Evolutionary conservation across 2,329 filamentous ascomycete genomes (phyloP), one percentile per base, ranked within the genome.

Genomic region (Ceratocystis harringtonii): DNA sequence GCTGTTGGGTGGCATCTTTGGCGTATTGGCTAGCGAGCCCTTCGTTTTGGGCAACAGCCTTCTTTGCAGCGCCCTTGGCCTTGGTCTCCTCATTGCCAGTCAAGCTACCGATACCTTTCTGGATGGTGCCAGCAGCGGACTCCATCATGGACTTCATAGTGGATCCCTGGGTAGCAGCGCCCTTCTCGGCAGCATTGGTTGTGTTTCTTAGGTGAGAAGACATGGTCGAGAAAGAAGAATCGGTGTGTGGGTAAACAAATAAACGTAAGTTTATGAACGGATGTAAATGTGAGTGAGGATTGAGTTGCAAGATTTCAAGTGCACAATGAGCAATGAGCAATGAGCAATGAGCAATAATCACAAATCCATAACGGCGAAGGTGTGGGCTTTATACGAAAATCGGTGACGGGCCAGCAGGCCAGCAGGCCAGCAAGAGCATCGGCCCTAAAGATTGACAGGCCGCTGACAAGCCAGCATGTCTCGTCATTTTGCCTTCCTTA

Each of bases 141-240:
- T 92, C 87, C 70, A 89, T 73, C 77, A 86, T 86, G 66, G 89
- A 88, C 80, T 92, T 83, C 72, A 92, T 81, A 69, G 91, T 94
- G 69, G 90, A 95, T 70, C 87, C 62, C 62, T 69, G 55, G 28
- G 28, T 36, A 25, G 55, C 25, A n/a, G 25, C 55, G 55, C 28
- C 55, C 17, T 12, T 4, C 4, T 19, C 55, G 28, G 15, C 25
- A 30, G 25, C 70, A 66, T 72, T 71, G 62, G 15, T n/a, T 67
- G 50, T 50, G 64, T 70, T 73, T 57, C 55, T 69, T 68, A 52
- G 45, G 28, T 5, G 0, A 15, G 43, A 30, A 50, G 61, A 50
- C 61, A 62, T 62, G 61, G 10, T 50, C 10, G 17, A 36, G 8
- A 4, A 36, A 36, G 61, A 10, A 43, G 41, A 41, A 7, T 41